Evolutionary conservation across 2,329 filamentous ascomycete genomes (phyloP).

Genomic region (Venturia aucupariae): DNA sequence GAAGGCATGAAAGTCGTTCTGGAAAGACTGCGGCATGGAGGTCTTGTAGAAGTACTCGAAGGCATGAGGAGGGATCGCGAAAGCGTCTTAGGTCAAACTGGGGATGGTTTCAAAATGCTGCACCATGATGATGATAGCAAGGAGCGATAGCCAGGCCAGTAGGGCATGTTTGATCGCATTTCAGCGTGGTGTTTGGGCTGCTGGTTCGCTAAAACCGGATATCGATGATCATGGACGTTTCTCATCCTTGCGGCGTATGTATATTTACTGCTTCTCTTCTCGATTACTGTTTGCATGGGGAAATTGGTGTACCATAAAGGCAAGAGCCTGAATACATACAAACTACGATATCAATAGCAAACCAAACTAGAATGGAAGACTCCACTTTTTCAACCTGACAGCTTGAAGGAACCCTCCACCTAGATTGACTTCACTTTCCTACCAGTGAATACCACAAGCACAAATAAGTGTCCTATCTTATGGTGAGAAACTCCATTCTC

Average conservation of each 20-base stretch:
- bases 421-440: no score
- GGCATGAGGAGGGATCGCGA: slow-evolving; percentile 47
- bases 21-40: slow-evolving; percentile 58
- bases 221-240: neutral
- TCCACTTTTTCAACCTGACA: no score
- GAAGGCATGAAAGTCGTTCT: slow-evolving; percentile 78
- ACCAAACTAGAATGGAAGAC: neutral
- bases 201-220: neutral
- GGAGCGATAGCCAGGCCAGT: neutral
- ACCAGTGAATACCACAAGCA: no score
- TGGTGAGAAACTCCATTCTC: no score
- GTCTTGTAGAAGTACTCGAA: slow-evolving; percentile 59
- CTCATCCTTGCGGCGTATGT: neutral
- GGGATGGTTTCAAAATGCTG: neutral
- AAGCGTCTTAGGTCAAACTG: slow-evolving; percentile 1
- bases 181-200: slow-evolving; percentile 3
- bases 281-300: neutral
- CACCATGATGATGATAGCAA: neutral
- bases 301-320: neutral
- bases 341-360: neutral
- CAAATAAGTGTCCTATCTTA: no score
- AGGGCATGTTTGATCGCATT: neutral
- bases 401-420: no score
- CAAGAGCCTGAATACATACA: neutral
- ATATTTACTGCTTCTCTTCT: neutral